These are phyloP conservation scores for Coelastrella sp. DNA, from an alignment of 139 green algal genomes.

Conservation along the genomic window DNA sequence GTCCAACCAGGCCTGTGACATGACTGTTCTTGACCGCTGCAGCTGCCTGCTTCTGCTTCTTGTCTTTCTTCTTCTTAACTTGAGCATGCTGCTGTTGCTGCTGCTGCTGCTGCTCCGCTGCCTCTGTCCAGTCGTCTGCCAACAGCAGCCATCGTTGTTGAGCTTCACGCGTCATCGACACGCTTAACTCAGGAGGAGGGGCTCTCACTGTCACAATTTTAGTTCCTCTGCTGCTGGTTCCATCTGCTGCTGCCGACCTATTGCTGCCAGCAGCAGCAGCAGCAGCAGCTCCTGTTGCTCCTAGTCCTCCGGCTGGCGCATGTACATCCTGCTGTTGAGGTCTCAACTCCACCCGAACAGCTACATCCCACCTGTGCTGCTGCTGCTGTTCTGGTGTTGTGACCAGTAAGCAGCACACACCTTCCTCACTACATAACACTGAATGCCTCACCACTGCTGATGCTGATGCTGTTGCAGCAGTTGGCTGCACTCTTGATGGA, in stretches of 20 bases:
- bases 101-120: not conserved
- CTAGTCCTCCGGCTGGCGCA: not conserved
- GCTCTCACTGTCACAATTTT: not conserved
- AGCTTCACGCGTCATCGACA: constrained; percentile 1
- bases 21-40: too few species aligned
- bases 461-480: not conserved
- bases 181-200: not conserved
- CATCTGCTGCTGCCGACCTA: too few species aligned
- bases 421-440: too few species aligned
- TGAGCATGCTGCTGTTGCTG: not conserved
- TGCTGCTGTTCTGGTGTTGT: not conserved
- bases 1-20: too few species aligned
- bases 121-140: constrained; percentile 9
- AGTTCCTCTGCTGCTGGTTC: too few species aligned
- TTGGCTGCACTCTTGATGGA: not conserved
- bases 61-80: not conserved
- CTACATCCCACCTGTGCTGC: too few species aligned
- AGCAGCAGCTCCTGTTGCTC: not conserved
- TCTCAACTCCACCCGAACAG: not conserved
- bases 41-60: constrained; percentile 10
- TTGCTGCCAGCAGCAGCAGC: not conserved
- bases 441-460: not conserved
- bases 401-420: too few species aligned
- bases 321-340: not conserved
- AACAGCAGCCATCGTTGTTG: constrained; percentile 26